phyloP scores from a whole-genome alignment of 2,329 filamentous ascomycete species.

The Neocatenulostroma microsporum region DNA sequence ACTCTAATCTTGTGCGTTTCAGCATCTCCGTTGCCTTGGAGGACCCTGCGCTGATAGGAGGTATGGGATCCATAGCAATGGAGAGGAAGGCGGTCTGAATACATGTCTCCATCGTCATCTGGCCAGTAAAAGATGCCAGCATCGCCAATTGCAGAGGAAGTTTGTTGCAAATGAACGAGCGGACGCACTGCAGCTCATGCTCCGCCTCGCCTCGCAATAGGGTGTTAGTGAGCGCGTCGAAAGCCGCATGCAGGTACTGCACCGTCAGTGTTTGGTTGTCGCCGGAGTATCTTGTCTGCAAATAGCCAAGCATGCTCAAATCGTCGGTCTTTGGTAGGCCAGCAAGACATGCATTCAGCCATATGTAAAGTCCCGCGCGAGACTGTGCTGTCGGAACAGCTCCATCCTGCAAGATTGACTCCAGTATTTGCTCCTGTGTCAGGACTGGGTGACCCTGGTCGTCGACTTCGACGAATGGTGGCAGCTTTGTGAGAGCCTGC shows the following conservation, averaged over 20 bases:
- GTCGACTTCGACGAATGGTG: conserved; percentile 59
- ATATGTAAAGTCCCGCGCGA: conserved; percentile 75
- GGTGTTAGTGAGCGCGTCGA: conserved; percentile 81
- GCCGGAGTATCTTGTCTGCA: conserved; percentile 79
- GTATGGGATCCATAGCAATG: conserved; percentile 59
- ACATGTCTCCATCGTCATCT: conserved; percentile 54
- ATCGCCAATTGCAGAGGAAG: conserved; percentile 55
- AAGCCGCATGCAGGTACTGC: conserved; percentile 79
- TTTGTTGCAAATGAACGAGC: conserved; percentile 78
- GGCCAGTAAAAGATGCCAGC: conserved; percentile 51
- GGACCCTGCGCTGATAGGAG: conserved; percentile 54
- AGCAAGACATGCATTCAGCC: conserved; percentile 73
- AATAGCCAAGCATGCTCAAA: conserved; percentile 63
- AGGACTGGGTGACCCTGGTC: conserved; percentile 51
- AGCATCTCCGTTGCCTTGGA: conserved; percentile 50
- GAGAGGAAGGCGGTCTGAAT: conserved; percentile 58
- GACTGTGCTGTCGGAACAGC: conserved; percentile 68
- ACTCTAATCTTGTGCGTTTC: conserved; percentile 66
- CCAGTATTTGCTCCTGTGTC: conserved; percentile 53
- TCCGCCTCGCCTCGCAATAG: conserved; percentile 61
- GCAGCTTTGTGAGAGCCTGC: conserved; percentile 20
- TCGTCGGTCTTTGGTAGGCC: conserved; percentile 81
- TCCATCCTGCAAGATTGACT: conserved; percentile 11
- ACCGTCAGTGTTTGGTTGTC: conserved; percentile 70
- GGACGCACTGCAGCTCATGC: conserved; percentile 61